Evolutionary conservation across 2,329 filamentous ascomycete genomes (phyloP).

Genomic region (Cladosporium sp.): DNA sequence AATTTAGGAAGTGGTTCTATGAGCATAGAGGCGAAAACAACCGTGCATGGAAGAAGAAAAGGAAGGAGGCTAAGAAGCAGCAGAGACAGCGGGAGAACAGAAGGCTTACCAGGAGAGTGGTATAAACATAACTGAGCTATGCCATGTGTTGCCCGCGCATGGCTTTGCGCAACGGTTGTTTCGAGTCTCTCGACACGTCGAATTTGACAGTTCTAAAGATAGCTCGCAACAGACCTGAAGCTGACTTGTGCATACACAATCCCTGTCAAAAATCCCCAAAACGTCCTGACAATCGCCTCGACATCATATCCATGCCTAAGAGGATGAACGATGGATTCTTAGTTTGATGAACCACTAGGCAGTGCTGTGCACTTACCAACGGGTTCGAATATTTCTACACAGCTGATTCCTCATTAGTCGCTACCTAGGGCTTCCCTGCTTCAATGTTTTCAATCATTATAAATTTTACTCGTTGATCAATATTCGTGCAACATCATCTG

Average conservation of each 20-base stretch:
- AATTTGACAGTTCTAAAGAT: not conserved
- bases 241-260: not conserved
- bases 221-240: not conserved
- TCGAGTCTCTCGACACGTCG: not conserved
- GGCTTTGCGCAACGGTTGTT: not conserved
- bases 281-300: not conserved
- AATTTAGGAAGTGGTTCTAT: conserved; percentile 61
- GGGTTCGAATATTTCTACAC: not conserved
- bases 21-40: conserved; percentile 47
- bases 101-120: conserved; percentile 39
- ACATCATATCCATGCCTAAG: not conserved
- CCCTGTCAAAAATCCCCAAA: not conserved
- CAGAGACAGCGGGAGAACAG: conserved; percentile 58
- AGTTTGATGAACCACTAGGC: not conserved
- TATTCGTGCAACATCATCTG: too few relatives aligned
- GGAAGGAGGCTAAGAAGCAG: conserved; percentile 57
- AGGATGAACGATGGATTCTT: not conserved
- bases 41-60: conserved; percentile 50
- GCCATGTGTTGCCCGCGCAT: not conserved
- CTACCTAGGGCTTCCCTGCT: too few relatives aligned
- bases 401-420: not conserved
- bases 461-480: too few relatives aligned
- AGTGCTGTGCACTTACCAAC: not conserved
- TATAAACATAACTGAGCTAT: conserved; percentile 6
- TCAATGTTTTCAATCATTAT: too few relatives aligned